Evolutionary conservation across 2,329 filamentous ascomycete species (phyloP).

Genomic region (Botryotinia narcissicola): DNA sequence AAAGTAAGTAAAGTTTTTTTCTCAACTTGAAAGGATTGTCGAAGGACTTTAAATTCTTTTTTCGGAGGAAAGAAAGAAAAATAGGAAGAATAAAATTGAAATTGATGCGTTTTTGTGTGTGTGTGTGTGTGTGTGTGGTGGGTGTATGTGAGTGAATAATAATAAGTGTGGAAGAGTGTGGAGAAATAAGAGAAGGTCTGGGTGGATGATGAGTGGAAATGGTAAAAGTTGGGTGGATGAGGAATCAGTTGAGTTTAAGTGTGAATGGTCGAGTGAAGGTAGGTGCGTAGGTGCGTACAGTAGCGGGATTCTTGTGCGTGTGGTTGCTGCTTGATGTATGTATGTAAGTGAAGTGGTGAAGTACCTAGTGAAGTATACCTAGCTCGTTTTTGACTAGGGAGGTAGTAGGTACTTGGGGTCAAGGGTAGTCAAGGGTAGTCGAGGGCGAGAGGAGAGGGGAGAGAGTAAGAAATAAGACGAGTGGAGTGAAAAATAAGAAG

Average conservation of each 20-base stretch:
- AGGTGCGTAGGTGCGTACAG: background rate
- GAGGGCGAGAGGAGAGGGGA: background rate
- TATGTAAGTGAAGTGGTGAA: background rate
- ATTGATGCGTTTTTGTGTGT: conserved; percentile 13
- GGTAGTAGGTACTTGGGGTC: no score
- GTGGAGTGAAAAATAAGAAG: background rate
- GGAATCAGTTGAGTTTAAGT: background rate
- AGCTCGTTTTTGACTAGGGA: no score
- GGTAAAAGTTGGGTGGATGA: background rate
- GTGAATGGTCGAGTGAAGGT: background rate
- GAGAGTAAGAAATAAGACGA: background rate
- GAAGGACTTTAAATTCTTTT: conserved; percentile 1
- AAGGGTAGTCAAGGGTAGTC: background rate
- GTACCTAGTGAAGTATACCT: no score
- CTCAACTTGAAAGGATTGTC: background rate
- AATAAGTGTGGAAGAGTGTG: background rate
- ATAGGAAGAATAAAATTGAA: background rate
- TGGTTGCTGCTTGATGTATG: background rate
- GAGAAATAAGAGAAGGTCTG: conserved; percentile 9
- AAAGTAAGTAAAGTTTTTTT: background rate
- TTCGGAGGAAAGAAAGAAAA: background rate
- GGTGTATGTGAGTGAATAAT: background rate
- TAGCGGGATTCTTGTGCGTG: background rate
- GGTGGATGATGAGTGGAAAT: background rate
- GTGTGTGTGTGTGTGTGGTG: background rate